Percentiles rank a stretch among this genome's conserved stretches.
Conservation (phyloP, 768 basidiomycete species). For the Boletus patriciae region DNA sequence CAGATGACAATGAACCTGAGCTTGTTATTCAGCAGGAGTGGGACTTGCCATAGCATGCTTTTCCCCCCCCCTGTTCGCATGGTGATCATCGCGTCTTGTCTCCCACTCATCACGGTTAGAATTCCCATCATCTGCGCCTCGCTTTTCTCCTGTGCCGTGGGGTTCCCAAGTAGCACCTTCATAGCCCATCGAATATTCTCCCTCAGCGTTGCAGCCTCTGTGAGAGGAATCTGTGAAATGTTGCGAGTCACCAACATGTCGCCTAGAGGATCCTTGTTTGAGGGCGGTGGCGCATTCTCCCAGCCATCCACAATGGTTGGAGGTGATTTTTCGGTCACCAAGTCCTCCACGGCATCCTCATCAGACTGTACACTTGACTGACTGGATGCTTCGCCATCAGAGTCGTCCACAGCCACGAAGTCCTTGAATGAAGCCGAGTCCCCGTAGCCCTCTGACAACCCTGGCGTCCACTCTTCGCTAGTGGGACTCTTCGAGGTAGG, state of each 20-base stretch:
- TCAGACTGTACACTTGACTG: too few relatives aligned
- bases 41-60: constrained; percentile 8
- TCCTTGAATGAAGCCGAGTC: too few relatives aligned
- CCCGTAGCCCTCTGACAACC: too few relatives aligned
- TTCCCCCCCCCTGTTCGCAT: constrained; percentile 10
- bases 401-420: too few relatives aligned
- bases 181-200: not conserved
- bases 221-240: not conserved
- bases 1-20: constrained; percentile 6
- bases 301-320: not conserved
- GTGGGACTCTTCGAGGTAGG: not conserved
- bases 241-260: not conserved
- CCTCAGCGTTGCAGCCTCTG: not conserved
- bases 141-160: not conserved
- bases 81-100: not conserved
- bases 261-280: not conserved
- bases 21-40: not conserved
- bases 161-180: not conserved
- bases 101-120: not conserved
- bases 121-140: not conserved
- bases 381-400: too few relatives aligned
- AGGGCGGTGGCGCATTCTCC: not conserved
- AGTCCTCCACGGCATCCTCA: not conserved
- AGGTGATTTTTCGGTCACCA: not conserved
- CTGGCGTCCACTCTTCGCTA: too few relatives aligned